phyloP scores from a whole-genome alignment of 495 filamentous ascomycete species.

The Hyaloscypha finlandica region DNA sequence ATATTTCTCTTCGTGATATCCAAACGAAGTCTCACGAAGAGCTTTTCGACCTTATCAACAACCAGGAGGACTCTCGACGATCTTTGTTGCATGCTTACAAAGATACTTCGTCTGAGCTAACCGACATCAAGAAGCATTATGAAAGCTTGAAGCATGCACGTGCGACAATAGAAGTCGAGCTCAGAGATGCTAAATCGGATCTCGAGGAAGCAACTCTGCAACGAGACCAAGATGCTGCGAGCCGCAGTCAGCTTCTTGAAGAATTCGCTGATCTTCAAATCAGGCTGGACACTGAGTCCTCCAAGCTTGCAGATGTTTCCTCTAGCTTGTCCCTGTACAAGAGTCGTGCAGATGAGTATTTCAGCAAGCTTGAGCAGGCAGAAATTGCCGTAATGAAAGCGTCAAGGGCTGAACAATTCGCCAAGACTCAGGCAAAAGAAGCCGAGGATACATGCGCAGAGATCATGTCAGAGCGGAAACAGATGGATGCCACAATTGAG shows the following conservation, averaged over 20 bases:
- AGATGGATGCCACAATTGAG: slow-evolving; percentile 85
- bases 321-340: slow-evolving; percentile 90
- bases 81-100: slow-evolving; percentile 83
- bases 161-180: slow-evolving; percentile 79
- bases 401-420: slow-evolving; percentile 87
- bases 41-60: slow-evolving; percentile 89
- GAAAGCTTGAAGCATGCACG: slow-evolving; percentile 83
- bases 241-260: slow-evolving; percentile 83
- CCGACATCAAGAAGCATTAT: slow-evolving; percentile 81
- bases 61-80: slow-evolving; percentile 86
- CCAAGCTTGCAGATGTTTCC: slow-evolving; percentile 78
- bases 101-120: slow-evolving; percentile 77
- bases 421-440: slow-evolving; percentile 83
- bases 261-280: slow-evolving; percentile 96
- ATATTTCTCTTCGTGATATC: slow-evolving; percentile 86
- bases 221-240: slow-evolving; percentile 80
- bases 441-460: slow-evolving; percentile 88
- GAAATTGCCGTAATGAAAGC: slow-evolving; percentile 96
- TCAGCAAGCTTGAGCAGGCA: slow-evolving; percentile 95
- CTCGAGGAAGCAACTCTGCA: slow-evolving; percentile 74
- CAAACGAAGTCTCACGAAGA: slow-evolving; percentile 95
- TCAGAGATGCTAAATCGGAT: slow-evolving; percentile 82
- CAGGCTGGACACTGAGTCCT: slow-evolving; percentile 83
- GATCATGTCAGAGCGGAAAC: slow-evolving; percentile 89
- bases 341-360: slow-evolving; percentile 92